phyloP scores from a whole-genome alignment of 768 basidiomycete species.

The Suillus paluster region DNA sequence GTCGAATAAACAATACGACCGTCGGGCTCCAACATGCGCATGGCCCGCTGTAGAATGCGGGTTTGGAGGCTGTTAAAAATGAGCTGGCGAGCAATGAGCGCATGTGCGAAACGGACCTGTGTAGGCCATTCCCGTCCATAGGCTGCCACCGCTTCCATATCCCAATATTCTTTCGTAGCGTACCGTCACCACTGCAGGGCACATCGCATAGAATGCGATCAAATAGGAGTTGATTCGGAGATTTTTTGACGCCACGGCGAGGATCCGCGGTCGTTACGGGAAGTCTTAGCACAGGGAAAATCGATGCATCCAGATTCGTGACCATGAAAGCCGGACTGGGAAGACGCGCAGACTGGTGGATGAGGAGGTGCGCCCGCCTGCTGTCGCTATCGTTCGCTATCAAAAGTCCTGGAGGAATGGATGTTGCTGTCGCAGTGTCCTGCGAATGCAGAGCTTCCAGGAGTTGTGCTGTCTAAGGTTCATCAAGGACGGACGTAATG shows the following conservation, averaged over 20 bases:
- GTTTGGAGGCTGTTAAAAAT: constrained; percentile 72
- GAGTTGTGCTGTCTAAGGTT: constrained; percentile 83
- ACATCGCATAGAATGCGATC: constrained; percentile 97
- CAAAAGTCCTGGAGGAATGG: constrained; percentile 81
- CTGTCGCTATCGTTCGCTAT: constrained; percentile 96
- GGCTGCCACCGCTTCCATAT: constrained; percentile 95
- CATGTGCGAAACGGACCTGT: constrained; percentile 56
- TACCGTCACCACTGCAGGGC: constrained; percentile 97
- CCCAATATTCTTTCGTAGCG: constrained; percentile 89
- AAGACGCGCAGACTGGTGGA: constrained; percentile 95
- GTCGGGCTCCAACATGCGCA: constrained; percentile 80
- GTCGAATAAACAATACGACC: constrained; percentile 98
- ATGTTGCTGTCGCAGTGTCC: constrained; percentile 63
- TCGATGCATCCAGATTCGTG: constrained; percentile 94
- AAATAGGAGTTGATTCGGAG: constrained; percentile 66
- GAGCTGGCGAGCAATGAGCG: constrained; percentile 8
- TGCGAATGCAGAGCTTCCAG: constrained; percentile 92
- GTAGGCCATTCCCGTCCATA: constrained; percentile 89
- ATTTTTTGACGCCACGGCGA: constrained; percentile 40
- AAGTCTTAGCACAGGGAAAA: constrained; percentile 71
- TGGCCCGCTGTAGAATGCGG: constrained; percentile 90
- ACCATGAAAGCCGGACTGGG: constrained; percentile 93
- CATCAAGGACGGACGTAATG: constrained; percentile 1
- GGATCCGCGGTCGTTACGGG: constrained; percentile 23
- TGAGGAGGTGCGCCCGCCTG: constrained; percentile 93